Evolutionary conservation across 148 eudicot genomes (phyloP), one percentile per base, ranked within the genome.

Genomic region (Spergularia bocconei): DNA sequence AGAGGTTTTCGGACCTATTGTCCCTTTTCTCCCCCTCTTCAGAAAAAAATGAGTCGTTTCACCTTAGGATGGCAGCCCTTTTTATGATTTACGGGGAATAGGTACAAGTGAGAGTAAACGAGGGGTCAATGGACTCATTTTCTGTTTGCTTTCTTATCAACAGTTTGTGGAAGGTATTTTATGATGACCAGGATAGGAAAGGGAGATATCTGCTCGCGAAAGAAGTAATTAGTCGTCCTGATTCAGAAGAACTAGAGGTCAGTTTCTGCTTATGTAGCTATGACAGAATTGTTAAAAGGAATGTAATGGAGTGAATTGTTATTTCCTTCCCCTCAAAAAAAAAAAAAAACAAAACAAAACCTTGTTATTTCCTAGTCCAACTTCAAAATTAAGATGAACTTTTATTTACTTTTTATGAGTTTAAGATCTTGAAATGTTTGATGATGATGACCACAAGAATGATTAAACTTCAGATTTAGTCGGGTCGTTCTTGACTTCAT

Each of bases 161-260:
- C 84, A 95, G 99, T 67, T 76, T 85, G 58, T 95, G 99, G 99
- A 95, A 95, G 83, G 97, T 95, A 69, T 92, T 95, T 78, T 95
- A 86, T 73, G 99, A 95, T 63, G 91, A 92, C 77, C 89, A 88
- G 82, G 92, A 87, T 67, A 83, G 94, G 82, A 92, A 90, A 53
- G 88, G 90, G 80, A 84, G 99, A 74, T 95, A 90, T 81, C 78
- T 86, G 57, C 97, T 95, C 4, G 99, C 97, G 8, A 90, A 91
- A 74, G 98, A 95, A 78, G 83, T 80, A 62, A 77, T 87, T 63
- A 85, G 87, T 68, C 96, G 94, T 65, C 99, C 99, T 58, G 91
- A 89, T 82, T 82, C 92, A 12, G 97, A 92, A 78, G 99, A 95
- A 36, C 75, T 95, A n/a, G 97, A 95, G 93, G 98, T 92, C 67